phyloP scores from a whole-genome alignment of 1,139 yeast species.

The Saccharomycopsis hybrid region DNA sequence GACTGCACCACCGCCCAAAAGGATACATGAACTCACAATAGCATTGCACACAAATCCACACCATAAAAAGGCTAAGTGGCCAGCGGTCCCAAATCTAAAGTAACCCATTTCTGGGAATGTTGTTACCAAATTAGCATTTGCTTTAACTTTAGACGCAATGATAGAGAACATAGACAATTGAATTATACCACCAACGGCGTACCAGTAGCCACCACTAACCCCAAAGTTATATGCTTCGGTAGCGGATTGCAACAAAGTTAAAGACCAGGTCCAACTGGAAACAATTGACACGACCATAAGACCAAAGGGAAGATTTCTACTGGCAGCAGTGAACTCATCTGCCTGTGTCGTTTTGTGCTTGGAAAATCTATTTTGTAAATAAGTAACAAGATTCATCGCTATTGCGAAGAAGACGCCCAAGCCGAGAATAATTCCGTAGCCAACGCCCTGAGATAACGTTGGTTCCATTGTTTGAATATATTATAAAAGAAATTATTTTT shows the following conservation, averaged over 20 bases:
- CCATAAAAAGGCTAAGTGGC: constrained; percentile 34
- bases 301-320: constrained; percentile 33
- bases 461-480: constrained; percentile 30
- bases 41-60: constrained; percentile 37
- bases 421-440: constrained; percentile 34
- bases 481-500: too few species aligned
- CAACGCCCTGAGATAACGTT: constrained; percentile 33
- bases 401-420: constrained; percentile 34
- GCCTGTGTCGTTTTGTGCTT: constrained; percentile 28
- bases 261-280: constrained; percentile 36
- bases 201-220: constrained; percentile 32
- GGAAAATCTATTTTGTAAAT: constrained; percentile 30
- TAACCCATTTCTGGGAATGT: constrained; percentile 38
- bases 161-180: constrained; percentile 36
- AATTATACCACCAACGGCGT: constrained; percentile 33
- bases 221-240: constrained; percentile 28
- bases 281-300: constrained; percentile 33
- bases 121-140: constrained; percentile 35
- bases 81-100: constrained; percentile 34
- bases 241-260: constrained; percentile 33
- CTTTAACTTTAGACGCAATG: constrained; percentile 35
- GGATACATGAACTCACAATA: constrained; percentile 34
- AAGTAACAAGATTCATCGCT: constrained; percentile 31
- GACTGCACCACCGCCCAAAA: constrained; percentile 37
- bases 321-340: constrained; percentile 36